Conservation (phyloP, 2,329 filamentous ascomycete species). For the Colletotrichum coccodes region DNA sequence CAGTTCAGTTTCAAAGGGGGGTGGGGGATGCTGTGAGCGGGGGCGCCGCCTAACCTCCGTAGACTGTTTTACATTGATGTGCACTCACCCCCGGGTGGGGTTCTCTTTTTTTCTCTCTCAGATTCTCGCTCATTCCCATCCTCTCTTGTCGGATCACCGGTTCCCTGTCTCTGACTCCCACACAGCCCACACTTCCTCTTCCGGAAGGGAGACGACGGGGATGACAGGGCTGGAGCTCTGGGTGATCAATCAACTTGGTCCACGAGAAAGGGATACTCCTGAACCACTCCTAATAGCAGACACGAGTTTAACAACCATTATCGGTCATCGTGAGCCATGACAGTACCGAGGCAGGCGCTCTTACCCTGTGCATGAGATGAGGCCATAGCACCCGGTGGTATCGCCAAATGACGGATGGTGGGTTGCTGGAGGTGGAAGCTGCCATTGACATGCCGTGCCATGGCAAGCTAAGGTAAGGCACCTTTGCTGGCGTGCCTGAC, state of each 20-base stretch:
- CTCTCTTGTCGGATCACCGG: constrained; percentile 8
- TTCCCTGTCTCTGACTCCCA: constrained; percentile 16
- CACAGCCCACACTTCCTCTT: constrained; percentile 27
- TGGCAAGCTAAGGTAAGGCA: constrained; percentile 16
- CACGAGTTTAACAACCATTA: neutral
- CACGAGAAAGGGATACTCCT: neutral
- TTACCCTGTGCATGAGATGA: neutral
- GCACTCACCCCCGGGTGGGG: constrained; percentile 19
- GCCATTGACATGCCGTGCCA: neutral
- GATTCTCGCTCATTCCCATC: neutral
- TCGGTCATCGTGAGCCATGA: neutral
- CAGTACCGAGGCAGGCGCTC: neutral
- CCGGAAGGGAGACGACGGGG: constrained; percentile 17
- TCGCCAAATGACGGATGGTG: neutral
- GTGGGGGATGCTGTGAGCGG: constrained; percentile 23
- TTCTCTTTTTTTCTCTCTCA: neutral
- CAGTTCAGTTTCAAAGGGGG: neutral
- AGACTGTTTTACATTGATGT: constrained; percentile 50
- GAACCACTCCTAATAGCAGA: constrained; percentile 3
- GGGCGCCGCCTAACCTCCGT: constrained; percentile 41
- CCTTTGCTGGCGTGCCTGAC: constrained; percentile 9
- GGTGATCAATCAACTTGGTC: neutral
- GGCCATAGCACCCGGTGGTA: neutral
- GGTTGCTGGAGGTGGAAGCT: neutral
- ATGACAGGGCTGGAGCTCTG: constrained; percentile 11